Base-by-base conservation (phyloP, 805 yeast species). In the Barnettozyma pratensis region DNA sequence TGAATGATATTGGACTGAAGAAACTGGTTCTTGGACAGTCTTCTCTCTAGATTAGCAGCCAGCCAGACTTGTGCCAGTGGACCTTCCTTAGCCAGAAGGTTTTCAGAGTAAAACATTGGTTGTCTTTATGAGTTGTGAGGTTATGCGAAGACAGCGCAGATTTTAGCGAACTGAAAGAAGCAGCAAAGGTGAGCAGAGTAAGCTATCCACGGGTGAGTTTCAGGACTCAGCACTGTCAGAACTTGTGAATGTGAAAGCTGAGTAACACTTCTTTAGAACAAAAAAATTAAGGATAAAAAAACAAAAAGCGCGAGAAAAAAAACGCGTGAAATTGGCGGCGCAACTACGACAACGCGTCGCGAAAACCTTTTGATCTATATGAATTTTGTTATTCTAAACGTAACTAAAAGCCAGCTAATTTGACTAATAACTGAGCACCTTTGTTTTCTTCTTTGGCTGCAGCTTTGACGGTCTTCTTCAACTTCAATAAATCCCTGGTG, bases 31-130 rank as follows among this genome's bases (percentile, higher is more conserved):
- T 85, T 84, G 39, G 90, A 76, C 34, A 87, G 75, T 55, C 83
- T 84, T 58, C 81, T 80, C 57, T 90, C 96, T 67, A 90, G 76
- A 62, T 87, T 90, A 25, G 96, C 92, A 8, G 97, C 97, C 42
- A 90, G 73, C 97, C 97, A 90, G 7, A 89, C 90, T 54, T 84
- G 87, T 3, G 95, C 96, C 51, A 90, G 71, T 1, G 96, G 96
- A 3, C 96, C 95, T 61, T 83, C 83, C 51, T 79, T 82, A 2
- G 87, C 73, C 25, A 83, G 70, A 32, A 81, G 64, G 44, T 72
- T 71, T 46, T 77, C 81, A 2, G 81, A 71, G 51, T 69, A 74
- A 54, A 75, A 72, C 82, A 77, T 77, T 19, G 19, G 19, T 19
- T 19, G 19, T 19, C 19, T 19, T 19, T 19, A 19, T 19, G 19